Conservation (phyloP, 352 stramenopile genomes). For the Pythium phragmiticola region DNA sequence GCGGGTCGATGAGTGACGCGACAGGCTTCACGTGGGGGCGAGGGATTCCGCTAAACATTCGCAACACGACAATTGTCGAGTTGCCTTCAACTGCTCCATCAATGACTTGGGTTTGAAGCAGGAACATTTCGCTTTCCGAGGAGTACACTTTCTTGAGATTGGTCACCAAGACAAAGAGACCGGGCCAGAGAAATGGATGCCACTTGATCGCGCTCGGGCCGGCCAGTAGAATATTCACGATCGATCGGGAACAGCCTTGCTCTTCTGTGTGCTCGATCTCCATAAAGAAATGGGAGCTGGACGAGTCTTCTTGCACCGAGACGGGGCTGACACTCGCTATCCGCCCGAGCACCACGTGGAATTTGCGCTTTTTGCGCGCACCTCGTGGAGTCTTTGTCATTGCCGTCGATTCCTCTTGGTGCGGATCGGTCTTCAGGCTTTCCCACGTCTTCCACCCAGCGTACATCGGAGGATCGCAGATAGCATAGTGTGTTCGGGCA, state of each 20-base stretch:
- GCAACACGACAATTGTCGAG: constrained; percentile 12
- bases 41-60: neutral
- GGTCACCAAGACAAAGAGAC: constrained; percentile 45
- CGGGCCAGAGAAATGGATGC: constrained; percentile 47
- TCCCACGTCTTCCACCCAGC: constrained; percentile 31
- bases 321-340: constrained; percentile 58
- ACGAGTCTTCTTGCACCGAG: constrained; percentile 36
- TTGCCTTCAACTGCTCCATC: neutral
- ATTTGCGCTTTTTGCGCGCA: constrained; percentile 35
- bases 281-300: constrained; percentile 58
- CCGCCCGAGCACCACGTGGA: constrained; percentile 46
- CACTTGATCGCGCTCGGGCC: constrained; percentile 35
- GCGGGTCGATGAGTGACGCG: neutral
- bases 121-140: constrained; percentile 54
- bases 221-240: constrained; percentile 55
- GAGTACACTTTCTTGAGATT: constrained; percentile 69
- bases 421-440: neutral
- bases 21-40: neutral
- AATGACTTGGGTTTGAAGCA: constrained; percentile 41
- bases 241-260: neutral
- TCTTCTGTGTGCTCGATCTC: constrained; percentile 43
- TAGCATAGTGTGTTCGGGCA: constrained; percentile 34
- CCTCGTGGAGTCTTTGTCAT: constrained; percentile 1
- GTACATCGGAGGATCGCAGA: constrained; percentile 50
- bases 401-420: neutral